phyloP scores from a whole-genome alignment of 2,329 filamentous ascomycete species.

The Neonectria neomacrospora region DNA sequence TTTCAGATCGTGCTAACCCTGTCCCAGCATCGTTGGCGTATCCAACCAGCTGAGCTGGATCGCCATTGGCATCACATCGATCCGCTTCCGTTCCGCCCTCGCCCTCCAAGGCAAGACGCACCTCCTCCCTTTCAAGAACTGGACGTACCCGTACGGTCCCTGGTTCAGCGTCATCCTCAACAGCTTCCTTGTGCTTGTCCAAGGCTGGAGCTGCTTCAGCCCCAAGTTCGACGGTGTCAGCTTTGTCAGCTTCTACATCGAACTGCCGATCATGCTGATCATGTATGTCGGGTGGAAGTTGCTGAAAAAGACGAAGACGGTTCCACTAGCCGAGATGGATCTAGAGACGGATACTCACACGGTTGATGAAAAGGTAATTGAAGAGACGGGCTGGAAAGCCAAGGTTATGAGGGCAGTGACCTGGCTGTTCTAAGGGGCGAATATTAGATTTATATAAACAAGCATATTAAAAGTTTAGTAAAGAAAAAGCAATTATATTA shows the following conservation, averaged over 20 bases:
- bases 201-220: constrained; percentile 72
- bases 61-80: constrained; percentile 70
- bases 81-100: constrained; percentile 72
- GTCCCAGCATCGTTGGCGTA: constrained; percentile 67
- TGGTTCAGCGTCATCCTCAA: constrained; percentile 67
- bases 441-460: neutral
- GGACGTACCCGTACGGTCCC: constrained; percentile 73
- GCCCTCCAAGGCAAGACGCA: constrained; percentile 68
- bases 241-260: constrained; percentile 73
- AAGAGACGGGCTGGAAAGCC: constrained; percentile 60
- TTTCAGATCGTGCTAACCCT: constrained; percentile 27
- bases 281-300: constrained; percentile 79
- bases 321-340: constrained; percentile 69
- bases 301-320: constrained; percentile 69
- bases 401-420: constrained; percentile 39
- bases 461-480: too few relatives aligned
- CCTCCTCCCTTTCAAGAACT: constrained; percentile 71
- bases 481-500: too few relatives aligned
- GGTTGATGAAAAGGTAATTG: constrained; percentile 50
- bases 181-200: constrained; percentile 68
- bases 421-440: constrained; percentile 50
- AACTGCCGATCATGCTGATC: constrained; percentile 69
- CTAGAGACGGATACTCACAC: constrained; percentile 69
- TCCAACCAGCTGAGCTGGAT: constrained; percentile 76
- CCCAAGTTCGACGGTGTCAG: constrained; percentile 66